Base-by-base conservation (phyloP, 2,329 filamentous ascomycete genomes). In the Metarhizium humberi region DNA sequence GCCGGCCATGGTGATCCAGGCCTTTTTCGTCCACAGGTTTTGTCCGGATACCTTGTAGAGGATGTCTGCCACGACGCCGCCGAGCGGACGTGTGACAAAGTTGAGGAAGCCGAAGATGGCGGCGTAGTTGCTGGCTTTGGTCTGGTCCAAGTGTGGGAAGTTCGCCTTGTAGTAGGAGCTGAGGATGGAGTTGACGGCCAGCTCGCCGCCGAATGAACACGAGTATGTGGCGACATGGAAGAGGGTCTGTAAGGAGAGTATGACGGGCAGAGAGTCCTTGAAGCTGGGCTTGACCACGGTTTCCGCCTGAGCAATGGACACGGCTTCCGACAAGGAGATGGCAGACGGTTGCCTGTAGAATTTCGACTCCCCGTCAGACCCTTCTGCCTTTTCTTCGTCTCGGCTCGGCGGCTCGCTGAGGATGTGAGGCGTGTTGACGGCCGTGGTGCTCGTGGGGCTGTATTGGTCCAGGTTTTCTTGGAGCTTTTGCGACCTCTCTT, bases 41-140 rank as follows among this genome's bases (percentile, higher is more conserved):
- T 62, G 63, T 51, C 69, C 60, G 57, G 63, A 66, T 36, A 57
- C 55, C 57, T 67, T 70, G 69, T 80, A 81, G 5, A 81, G 65
- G 2, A 74, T 36, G 62, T 84, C 82, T 8, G 76, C 71, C 25
- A 80, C 60, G 20, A 78, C 72, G 51, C 87, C 87, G 50, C 87
- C 86, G 0, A 85, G 68, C 0, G 87, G 86, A 1, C 87, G 78
- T 43, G 81, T 85, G 54, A 84, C 67, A 53, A 88, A 71, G 73
- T 90, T 90, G 61, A 90, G 78, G 54, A 90, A 84, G 30, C 86
- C 87, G 67, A 89, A 90, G 76, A 88, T 88, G 60, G 87, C 68
- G 14, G 86, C 86, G 78, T 85, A 82, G 67, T 79, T 77, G 59
- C 80, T 76, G 0, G 80, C 76, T 14, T 71, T 69, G 1, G 82